Percentiles rank a stretch among this genome's conserved stretches.
Conservation (phyloP, 2,329 filamentous ascomycete species). For the Pseudohalonectria lignicola region DNA sequence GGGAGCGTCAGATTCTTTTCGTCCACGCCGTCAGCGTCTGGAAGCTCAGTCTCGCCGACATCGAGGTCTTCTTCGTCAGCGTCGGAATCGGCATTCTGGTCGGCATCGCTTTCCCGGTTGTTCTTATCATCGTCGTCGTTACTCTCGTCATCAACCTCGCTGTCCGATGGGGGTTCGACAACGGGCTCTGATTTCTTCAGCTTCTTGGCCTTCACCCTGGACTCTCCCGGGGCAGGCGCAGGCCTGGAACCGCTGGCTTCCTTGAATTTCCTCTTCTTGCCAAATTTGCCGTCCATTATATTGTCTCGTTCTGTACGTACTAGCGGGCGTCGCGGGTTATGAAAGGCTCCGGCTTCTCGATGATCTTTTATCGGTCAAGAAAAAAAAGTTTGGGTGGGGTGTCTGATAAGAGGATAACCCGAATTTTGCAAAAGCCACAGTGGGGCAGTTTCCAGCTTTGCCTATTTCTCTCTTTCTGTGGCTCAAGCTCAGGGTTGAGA, state of each 20-base stretch:
- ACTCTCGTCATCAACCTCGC: slow-evolving; percentile 6
- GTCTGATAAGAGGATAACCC: too few species aligned
- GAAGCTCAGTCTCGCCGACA: slow-evolving; percentile 17
- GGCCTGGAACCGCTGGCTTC: slow-evolving; percentile 14
- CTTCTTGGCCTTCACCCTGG: slow-evolving; percentile 7
- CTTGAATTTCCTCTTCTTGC: slow-evolving; percentile 25
- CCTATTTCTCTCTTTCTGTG: too few species aligned
- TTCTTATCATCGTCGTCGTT: slow-evolving; percentile 9
- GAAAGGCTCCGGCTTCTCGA: too few species aligned
- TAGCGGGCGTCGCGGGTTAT: too few species aligned
- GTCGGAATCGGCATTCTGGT: slow-evolving; percentile 3
- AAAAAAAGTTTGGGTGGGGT: slow-evolving; percentile 7
- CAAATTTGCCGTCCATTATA: slow-evolving; percentile 13
- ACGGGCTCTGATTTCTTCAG: slow-evolving; percentile 6
- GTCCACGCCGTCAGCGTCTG: slow-evolving; percentile 19
- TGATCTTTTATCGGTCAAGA: too few species aligned
- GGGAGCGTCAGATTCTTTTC: slow-evolving; percentile 36
- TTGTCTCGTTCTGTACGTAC: not conserved
- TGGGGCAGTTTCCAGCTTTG: too few species aligned
- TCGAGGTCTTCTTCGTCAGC: slow-evolving; percentile 12
- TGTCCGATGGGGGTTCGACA: slow-evolving; percentile 4
- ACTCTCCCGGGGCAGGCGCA: not conserved
- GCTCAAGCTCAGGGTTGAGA: too few species aligned
- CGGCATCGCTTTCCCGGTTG: slow-evolving; percentile 14
- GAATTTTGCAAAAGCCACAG: too few species aligned